Conservation (phyloP, 169 alveolate species). For the Eimeria sp. region DNA sequence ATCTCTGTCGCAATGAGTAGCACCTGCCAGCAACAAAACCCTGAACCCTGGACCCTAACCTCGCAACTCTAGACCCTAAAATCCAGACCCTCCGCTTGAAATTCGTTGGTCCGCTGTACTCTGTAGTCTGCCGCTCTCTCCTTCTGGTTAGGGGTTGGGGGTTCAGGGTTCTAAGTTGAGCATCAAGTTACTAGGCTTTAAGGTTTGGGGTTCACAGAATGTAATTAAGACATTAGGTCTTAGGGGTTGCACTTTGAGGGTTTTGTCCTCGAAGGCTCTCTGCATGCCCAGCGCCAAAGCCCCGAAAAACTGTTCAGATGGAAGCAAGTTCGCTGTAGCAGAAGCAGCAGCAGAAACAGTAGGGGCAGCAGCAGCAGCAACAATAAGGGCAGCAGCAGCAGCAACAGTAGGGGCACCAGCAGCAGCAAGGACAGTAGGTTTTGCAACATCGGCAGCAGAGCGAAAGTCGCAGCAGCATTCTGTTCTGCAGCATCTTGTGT, state of each 20-base stretch:
- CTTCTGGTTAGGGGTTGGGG: neutral
- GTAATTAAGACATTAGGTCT: neutral
- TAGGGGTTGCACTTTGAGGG: constrained; percentile 2
- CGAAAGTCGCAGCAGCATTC: neutral
- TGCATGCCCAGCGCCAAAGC: neutral
- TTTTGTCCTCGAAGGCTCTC: neutral
- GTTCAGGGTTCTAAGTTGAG: neutral
- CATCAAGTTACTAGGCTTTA: too few species aligned
- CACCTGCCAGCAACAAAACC: neutral
- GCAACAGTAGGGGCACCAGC: neutral
- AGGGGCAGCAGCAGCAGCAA: neutral
- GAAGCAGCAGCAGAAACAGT: neutral
- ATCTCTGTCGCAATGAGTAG: neutral
- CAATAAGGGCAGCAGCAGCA: neutral
- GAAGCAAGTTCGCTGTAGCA: neutral
- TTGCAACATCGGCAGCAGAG: neutral
- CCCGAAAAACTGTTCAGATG: neutral
- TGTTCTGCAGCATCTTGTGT: neutral
- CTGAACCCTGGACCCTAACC: neutral
- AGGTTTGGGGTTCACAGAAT: neutral
- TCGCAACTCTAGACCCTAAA: neutral
- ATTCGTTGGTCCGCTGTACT: neutral
- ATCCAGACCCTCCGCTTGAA: neutral
- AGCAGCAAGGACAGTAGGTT: neutral
- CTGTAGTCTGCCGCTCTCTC: too few species aligned